Evolutionary conservation across 2,329 filamentous ascomycete species (phyloP), one percentile per base, ranked within the genome.

Genomic region (Chrysosporium queenslandicum): DNA sequence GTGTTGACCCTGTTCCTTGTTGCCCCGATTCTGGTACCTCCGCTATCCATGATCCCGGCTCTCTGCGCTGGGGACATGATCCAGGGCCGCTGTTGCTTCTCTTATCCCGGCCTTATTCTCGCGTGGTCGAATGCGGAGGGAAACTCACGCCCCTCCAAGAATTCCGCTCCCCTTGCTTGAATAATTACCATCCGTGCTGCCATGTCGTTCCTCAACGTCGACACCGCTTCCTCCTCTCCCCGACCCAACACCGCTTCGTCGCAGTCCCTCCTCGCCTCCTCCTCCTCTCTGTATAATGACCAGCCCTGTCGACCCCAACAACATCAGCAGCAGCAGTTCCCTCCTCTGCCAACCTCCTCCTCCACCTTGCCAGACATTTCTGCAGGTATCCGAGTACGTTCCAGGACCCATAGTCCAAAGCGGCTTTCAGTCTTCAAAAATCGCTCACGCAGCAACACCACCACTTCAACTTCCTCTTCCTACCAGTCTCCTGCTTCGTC

Each of bases 401-500:
- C 50, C 37, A 62, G 65, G 54, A 56, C 65, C 11, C 60, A 67
- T 16, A 70, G 63, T 52, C 68, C 69, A 18, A 70, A 65, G 58
- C 66, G 68, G 27, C 52, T 68, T 11, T 71, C 69, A 0, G 65
- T 71, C 51, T 70, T 71, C 32, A 61, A 62, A 48, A 64, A 65
- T 32, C 68, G 69, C 16, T 68, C 69, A 6, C 60, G 69, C 55
- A 71, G 68, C 56, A 71, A 71, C 37, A 74, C 73, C 21, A 75
- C 72, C 55, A 80, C 76, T 8, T 77, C 77, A 1, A 72, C 69
- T 58, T 56, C 73, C 39, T 74, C 75, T 18, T 67, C 66, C 16
- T 65, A 63, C 54, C 71, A 66, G 40, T 75, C 74, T 14, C 71
- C 74, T n/a, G 68, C 68, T 37, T 71, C 70, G 16, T 69, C 69